These are phyloP conservation scores for Rhododendron ovatum DNA, from an alignment of 148 eudicot genomes.

Conservation along the genomic window DNA sequence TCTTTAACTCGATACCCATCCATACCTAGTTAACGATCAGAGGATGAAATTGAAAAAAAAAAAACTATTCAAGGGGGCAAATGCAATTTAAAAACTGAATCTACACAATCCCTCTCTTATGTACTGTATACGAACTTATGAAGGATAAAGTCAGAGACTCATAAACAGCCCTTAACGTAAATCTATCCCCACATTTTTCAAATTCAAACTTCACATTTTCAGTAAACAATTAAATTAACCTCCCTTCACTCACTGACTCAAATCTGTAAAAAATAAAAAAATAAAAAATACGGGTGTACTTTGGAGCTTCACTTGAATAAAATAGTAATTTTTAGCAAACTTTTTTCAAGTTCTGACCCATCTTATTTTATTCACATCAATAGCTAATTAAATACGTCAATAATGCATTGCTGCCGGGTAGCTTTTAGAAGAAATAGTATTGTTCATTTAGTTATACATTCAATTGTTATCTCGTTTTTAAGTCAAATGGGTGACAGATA, in stretches of 20 bases:
- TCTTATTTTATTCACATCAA: background rate
- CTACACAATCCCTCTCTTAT: background rate
- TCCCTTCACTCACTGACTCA: background rate
- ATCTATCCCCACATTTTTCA: background rate
- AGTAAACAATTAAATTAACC: background rate
- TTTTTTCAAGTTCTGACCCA: background rate
- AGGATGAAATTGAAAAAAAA: background rate
- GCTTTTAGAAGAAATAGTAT: background rate
- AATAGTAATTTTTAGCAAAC: background rate
- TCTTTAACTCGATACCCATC: background rate
- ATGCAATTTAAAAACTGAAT: background rate
- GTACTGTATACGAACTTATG: no score
- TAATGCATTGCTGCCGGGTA: background rate
- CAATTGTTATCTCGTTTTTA: background rate
- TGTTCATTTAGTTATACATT: background rate
- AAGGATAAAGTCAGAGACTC: background rate
- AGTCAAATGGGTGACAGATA: background rate
- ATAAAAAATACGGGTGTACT: background rate
- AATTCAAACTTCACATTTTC: background rate
- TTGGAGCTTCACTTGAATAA: background rate
- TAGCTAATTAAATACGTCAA: background rate
- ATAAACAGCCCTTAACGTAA: background rate
- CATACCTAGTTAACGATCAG: background rate
- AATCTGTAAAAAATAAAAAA: background rate
- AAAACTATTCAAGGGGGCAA: background rate